Evolutionary conservation across 2,329 filamentous ascomycete genomes (phyloP), one percentile per base, ranked within the genome.

Genomic region (Bipolaris cookei): DNA sequence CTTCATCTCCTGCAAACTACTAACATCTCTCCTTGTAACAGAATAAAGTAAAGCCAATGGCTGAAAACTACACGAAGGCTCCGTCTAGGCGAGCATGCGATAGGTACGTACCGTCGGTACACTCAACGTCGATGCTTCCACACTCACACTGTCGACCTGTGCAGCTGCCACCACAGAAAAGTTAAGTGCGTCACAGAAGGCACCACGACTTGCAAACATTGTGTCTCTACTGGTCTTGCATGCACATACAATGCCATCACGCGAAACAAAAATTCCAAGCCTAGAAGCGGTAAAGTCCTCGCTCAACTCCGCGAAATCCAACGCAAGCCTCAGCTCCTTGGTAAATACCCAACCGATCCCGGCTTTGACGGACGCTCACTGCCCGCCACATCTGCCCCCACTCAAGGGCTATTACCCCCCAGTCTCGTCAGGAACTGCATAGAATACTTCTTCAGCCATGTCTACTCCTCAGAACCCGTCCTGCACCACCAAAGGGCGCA

Each of bases 171-270:
- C 63, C 71, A 79, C 50, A 75, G 81, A 43, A 83, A 83, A 66
- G 80, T 83, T 56, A 82, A 81, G 62, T 83, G 81, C 67, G 80
- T 82, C 53, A 79, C 78, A 50, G 80, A 82, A 66, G 78, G 79
- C 56, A 77, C 77, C 28, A 76, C 76, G 51, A 83, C 85, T 3
- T 88, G 86, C 77, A 84, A 85, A 72, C 86, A 87, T 68, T 88
- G 86, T 71, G 74, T 80, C 50, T 82, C 82, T 55, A 84, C 85
- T 30, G 81, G 83, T 21, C 79, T 88, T 58, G 81, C 77, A 14
- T 88, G 86, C 77, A 88, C 85, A 62, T 85, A 86, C 70, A 86
- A 88, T 66, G 84, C 86, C 65, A 82, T 88, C 41, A n/a, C n/a
- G n/a, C n/a, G n/a, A n/a, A n/a, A n/a, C n/a, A n/a, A n/a, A n/a